These are phyloP conservation scores for Leccinum longicurvipes DNA, from an alignment of 768 basidiomycete species.

Conservation along the genomic window DNA sequence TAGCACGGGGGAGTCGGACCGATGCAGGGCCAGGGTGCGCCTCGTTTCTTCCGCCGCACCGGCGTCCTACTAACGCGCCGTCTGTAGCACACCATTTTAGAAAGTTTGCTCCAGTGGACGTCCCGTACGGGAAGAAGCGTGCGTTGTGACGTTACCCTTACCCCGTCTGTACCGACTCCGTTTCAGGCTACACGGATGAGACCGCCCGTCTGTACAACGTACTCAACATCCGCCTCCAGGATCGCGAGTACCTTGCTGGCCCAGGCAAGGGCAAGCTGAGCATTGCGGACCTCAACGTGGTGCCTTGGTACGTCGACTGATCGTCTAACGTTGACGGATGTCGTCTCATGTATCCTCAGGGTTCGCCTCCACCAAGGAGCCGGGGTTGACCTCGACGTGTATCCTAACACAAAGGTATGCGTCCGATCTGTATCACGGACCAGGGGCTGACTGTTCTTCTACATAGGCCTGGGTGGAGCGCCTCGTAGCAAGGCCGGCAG, in stretches of 20 bases:
- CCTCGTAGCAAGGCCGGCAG: constrained; percentile 19
- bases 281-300: constrained; percentile 69
- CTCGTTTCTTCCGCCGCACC: background rate
- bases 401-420: constrained; percentile 57
- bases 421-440: background rate
- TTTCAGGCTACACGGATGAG: constrained; percentile 71
- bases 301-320: constrained; percentile 54
- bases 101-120: constrained; percentile 58
- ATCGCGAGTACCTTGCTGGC: constrained; percentile 80
- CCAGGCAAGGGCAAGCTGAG: constrained; percentile 62
- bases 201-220: constrained; percentile 82
- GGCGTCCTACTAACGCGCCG: constrained; percentile 8
- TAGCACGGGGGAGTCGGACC: constrained; percentile 81
- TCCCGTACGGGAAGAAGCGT: constrained; percentile 69
- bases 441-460: background rate
- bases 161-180: constrained; percentile 7
- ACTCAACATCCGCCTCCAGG: constrained; percentile 70
- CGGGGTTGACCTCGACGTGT: constrained; percentile 60
- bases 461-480: constrained; percentile 32
- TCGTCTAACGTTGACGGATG: background rate
- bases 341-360: constrained; percentile 37
- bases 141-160: constrained; percentile 9
- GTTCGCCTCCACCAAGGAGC: constrained; percentile 45
- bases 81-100: constrained; percentile 65
- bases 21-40: constrained; percentile 73